Evolutionary conservation across 2,329 filamentous ascomycete species (phyloP), one percentile per base, ranked within the genome.

Genomic region (Sporothrix euskadiensis): DNA sequence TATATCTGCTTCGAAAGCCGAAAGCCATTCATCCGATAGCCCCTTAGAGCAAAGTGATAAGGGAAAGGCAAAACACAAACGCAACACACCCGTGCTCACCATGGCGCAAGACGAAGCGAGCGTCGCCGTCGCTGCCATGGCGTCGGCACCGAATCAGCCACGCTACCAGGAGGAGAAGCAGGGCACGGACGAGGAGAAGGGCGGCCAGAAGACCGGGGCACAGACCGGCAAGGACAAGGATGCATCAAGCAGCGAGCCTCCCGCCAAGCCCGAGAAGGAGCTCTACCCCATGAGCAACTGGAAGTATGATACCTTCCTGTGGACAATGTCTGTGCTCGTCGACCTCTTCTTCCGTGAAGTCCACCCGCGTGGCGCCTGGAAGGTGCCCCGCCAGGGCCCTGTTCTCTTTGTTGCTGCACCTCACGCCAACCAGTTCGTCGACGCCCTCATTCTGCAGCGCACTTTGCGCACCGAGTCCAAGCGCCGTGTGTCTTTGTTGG

Each of bases 331-430:
- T 57, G 88, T 98, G 76, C 86, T 98, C 71, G 90, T 97, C 77
- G 96, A 99, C 82, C 90, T 98, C 77, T 99, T 99, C 88, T 99
- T 99, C 85, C 91, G 96, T 78, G 96, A 99, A 83, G 94, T 99
- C 19, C 94, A 98, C 81, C 96, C 96, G 14, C 89, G 96, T 76
- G 94, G 94, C 77, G 93, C 94, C 76, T 99, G 96, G 94, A 95
- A 94, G 82, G 92, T 99, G 61, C 96, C 96, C 61, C 90, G 92
- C 79, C 88, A 89, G 76, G 96, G 94, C 0, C 94, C 96, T 0
- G 89, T 99, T 76, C 93, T 99, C 74, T 96, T 99, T 79, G 96
- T 99, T 77, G 96, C 94, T 61, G 96, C 95, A 72, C 96, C 96
- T 77, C 96, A 99, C 85, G 95, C 95, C 74, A 99, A 99, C 81